Evolutionary conservation across 1,284 basidiomycete species (phyloP).

Genomic region (Rhodofomes roseus): DNA sequence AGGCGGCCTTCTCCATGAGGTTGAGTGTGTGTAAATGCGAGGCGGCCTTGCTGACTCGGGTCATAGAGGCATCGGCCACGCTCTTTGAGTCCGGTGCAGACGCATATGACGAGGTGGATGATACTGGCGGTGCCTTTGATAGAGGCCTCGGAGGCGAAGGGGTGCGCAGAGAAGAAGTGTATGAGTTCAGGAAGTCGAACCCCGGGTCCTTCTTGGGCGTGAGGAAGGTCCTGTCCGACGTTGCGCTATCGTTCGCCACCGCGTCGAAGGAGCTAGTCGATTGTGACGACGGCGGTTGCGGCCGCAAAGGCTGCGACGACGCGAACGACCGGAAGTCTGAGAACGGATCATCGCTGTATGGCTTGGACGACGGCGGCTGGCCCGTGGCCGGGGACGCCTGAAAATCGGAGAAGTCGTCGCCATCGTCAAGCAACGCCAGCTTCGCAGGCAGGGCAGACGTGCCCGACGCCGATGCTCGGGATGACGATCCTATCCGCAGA

Average conservation of each 20-base stretch:
- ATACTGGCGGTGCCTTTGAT: conserved; percentile 6
- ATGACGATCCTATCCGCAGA: neutral
- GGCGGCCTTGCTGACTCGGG: conserved; percentile 14
- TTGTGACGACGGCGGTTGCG: neutral
- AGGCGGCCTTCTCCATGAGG: conserved; percentile 50
- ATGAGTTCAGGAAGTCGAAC: conserved; percentile 17
- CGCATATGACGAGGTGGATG: neutral
- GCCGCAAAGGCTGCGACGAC: neutral
- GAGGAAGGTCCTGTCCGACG: conserved; percentile 20
- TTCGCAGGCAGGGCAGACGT: neutral
- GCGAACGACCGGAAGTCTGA: conserved; percentile 23
- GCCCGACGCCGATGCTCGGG: neutral
- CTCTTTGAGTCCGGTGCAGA: neutral
- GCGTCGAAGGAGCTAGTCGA: neutral
- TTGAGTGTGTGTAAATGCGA: conserved; percentile 53
- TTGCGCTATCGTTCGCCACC: conserved; percentile 15
- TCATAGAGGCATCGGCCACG: neutral
- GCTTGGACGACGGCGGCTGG: neutral
- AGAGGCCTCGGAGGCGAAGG: conserved; percentile 24
- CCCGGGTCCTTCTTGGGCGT: conserved; percentile 15
- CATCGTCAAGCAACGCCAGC: conserved; percentile 8
- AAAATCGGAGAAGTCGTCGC: conserved; percentile 27
- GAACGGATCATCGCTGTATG: conserved; percentile 27
- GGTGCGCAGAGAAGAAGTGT: conserved; percentile 16
- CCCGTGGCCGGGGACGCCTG: neutral